Conservation (phyloP, 2,329 filamentous ascomycete genomes). For the Colletotrichum sp. region DNA sequence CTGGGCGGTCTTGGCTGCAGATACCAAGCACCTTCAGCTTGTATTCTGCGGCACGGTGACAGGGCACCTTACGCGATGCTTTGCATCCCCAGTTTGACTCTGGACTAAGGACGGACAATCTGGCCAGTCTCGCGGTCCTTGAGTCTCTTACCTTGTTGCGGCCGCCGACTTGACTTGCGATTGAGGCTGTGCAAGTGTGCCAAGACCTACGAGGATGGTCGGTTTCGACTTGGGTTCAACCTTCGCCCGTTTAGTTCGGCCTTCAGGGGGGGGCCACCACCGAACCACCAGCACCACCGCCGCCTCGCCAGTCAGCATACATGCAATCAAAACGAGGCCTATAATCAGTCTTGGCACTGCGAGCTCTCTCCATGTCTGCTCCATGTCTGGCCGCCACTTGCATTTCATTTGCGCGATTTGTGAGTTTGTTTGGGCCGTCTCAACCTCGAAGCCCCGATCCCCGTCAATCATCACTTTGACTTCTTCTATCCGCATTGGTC, state of each 20-base stretch:
- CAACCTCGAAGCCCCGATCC: not conserved
- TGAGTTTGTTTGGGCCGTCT: slow-evolving; percentile 6
- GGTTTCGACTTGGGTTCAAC: slow-evolving; percentile 19
- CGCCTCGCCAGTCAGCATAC: not conserved
- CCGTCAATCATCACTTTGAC: slow-evolving; percentile 6
- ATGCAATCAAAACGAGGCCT: slow-evolving; percentile 16
- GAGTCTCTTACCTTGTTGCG: not conserved
- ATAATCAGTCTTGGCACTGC: slow-evolving; percentile 9
- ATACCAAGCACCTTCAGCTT: slow-evolving; percentile 14
- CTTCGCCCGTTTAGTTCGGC: not conserved
- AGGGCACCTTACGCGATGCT: not conserved
- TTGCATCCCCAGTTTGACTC: not conserved
- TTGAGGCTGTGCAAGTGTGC: slow-evolving; percentile 19
- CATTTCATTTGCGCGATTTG: slow-evolving; percentile 12
- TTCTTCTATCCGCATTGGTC: not conserved
- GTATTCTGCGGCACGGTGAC: not conserved
- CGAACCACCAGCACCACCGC: not conserved
- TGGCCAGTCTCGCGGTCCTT: not conserved
- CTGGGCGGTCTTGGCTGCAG: slow-evolving; percentile 20
- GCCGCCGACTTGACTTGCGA: slow-evolving; percentile 9
- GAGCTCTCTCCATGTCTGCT: not conserved
- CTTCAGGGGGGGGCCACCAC: not conserved
- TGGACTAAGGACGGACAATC: not conserved
- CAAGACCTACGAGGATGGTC: slow-evolving; percentile 14
- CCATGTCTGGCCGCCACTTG: slow-evolving; percentile 2